phyloP scores from a whole-genome alignment of 108 stramenopile species.

The Chaetoceros tenuissimus region DNA sequence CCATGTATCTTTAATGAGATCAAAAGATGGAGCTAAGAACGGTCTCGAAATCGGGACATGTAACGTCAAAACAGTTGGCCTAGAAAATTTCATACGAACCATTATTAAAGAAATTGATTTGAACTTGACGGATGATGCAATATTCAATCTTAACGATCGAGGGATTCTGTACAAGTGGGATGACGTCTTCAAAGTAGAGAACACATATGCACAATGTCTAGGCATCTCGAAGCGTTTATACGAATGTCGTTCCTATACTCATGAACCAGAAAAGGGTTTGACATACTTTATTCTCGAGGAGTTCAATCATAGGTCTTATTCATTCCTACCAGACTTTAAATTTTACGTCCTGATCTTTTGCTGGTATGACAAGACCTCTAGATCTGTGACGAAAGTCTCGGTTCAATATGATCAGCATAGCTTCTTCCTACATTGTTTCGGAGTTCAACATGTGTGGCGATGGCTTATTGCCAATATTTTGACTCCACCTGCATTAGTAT shows the following conservation, averaged over 20 bases:
- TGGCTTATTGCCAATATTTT: constrained; percentile 22
- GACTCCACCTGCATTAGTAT: constrained; percentile 18
- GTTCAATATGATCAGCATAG: constrained; percentile 34
- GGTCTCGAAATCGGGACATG: neutral
- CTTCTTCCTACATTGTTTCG: constrained; percentile 34
- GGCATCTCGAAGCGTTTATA: constrained; percentile 34
- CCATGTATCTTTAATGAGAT: too few species aligned
- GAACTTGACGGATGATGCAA: constrained; percentile 11
- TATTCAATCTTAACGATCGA: constrained; percentile 30
- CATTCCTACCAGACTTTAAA: constrained; percentile 25
- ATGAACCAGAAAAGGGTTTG: constrained; percentile 22
- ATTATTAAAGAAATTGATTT: constrained; percentile 20
- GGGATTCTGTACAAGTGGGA: constrained; percentile 21
- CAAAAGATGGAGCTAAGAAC: too few species aligned
- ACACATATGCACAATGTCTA: constrained; percentile 22
- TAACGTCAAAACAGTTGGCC: constrained; percentile 20
- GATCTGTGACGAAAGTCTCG: constrained; percentile 26
- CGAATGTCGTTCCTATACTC: constrained; percentile 27
- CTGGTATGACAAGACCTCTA: constrained; percentile 19
- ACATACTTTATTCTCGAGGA: constrained; percentile 36
- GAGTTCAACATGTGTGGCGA: constrained; percentile 18
- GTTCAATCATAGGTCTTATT: constrained; percentile 15
- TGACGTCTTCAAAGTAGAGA: constrained; percentile 26
- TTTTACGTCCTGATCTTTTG: constrained; percentile 27
- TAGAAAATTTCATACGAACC: constrained; percentile 33